Conservation (phyloP, 2,329 filamentous ascomycete species). For the Shiraia bambusicola region DNA sequence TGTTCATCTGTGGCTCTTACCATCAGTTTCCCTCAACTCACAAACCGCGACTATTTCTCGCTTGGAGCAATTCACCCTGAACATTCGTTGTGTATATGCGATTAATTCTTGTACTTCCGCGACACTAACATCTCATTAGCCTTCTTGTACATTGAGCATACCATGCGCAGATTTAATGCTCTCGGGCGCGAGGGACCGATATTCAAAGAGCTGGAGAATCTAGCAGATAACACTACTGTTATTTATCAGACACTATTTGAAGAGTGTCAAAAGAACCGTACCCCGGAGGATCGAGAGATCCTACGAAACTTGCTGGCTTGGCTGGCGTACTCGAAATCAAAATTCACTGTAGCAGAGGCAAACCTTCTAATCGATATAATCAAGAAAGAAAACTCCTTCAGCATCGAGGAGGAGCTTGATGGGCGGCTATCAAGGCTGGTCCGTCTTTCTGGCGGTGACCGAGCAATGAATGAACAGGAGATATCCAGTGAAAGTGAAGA, state of each 20-base stretch:
- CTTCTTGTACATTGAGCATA: neutral
- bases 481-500: neutral
- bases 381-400: neutral
- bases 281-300: neutral
- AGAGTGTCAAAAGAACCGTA: neutral
- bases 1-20: neutral
- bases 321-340: neutral
- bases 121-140: neutral
- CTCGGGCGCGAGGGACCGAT: neutral
- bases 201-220: neutral
- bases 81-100: too few species aligned
- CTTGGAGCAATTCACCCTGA: too few species aligned
- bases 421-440: neutral
- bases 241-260: neutral
- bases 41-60: too few species aligned
- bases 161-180: neutral
- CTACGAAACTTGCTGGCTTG: neutral
- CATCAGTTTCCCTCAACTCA: too few species aligned
- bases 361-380: conserved; percentile 1
- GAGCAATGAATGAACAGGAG: neutral
- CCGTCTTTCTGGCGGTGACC: neutral
- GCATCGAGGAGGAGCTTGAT: neutral
- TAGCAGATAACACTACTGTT: neutral
- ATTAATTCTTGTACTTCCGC: neutral
- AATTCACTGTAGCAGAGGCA: neutral